phyloP scores from a whole-genome alignment of 176 grass and related monocot genomes.

The Carex littledalei region DNA sequence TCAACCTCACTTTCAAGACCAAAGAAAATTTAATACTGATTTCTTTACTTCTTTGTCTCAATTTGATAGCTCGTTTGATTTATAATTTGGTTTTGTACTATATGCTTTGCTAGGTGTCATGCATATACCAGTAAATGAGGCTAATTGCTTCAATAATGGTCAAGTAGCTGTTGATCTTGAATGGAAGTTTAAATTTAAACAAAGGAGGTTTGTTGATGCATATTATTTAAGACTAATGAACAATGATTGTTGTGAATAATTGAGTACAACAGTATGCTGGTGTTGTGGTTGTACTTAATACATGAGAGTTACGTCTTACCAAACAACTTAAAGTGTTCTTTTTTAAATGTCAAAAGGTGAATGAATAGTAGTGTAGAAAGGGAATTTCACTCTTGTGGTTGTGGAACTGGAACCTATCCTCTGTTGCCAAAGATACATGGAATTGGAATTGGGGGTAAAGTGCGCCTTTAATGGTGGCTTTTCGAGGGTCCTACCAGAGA shows the following conservation, averaged over 20 bases:
- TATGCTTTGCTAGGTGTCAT: neutral
- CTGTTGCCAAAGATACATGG: neutral
- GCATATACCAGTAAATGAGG: neutral
- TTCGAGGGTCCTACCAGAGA: neutral
- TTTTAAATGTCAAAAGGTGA: neutral
- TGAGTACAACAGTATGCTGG: neutral
- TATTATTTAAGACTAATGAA: neutral
- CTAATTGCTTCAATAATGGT: neutral
- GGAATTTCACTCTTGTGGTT: neutral
- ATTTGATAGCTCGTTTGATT: neutral
- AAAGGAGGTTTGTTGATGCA: neutral
- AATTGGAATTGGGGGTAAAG: neutral
- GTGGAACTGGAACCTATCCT: neutral
- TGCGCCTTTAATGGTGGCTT: constrained; percentile 9
- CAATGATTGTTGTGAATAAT: neutral
- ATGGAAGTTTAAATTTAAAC: neutral
- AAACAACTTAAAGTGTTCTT: neutral
- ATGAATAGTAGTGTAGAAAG: neutral
- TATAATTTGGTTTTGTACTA: neutral
- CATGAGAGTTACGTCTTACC: neutral
- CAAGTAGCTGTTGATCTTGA: neutral
- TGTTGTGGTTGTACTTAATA: neutral
- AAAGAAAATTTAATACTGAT: neutral
- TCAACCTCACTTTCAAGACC: neutral
- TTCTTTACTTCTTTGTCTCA: neutral